Conservation (phyloP, 2,329 filamentous ascomycete genomes). For the Colletotrichum australisinense region DNA sequence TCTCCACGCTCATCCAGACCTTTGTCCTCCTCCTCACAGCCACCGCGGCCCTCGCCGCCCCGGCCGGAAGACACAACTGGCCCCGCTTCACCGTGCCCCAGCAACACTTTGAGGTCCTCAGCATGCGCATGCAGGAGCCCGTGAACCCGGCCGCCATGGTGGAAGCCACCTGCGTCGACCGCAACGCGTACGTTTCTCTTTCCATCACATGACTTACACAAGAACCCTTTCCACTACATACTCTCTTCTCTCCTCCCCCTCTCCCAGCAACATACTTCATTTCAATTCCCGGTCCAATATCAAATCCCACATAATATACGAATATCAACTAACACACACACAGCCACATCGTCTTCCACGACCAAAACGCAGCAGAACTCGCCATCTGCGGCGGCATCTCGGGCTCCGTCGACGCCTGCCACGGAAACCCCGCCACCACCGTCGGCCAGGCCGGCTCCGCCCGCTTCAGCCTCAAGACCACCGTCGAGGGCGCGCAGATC, state of each 20-base stretch:
- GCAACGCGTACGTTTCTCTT: slow-evolving; percentile 49
- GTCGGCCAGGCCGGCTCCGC: slow-evolving; percentile 59
- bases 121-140: slow-evolving; percentile 49
- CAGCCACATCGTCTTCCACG: slow-evolving; percentile 58
- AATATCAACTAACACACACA: not conserved
- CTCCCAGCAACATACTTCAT: not conserved
- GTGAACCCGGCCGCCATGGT: slow-evolving; percentile 55
- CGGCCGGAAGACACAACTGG: slow-evolving; percentile 40
- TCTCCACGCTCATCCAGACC: slow-evolving; percentile 44
- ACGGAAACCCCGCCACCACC: slow-evolving; percentile 55
- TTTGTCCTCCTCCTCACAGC: slow-evolving; percentile 46
- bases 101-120: slow-evolving; percentile 58
- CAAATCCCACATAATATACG: no score
- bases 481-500: slow-evolving; percentile 57
- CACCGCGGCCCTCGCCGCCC: slow-evolving; percentile 46
- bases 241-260: not conserved
- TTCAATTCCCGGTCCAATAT: no score
- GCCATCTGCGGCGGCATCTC: slow-evolving; percentile 64
- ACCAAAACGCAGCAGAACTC: slow-evolving; percentile 60
- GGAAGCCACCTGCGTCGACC: slow-evolving; percentile 54
- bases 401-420: slow-evolving; percentile 57
- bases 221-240: not conserved
- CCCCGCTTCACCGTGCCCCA: slow-evolving; percentile 52
- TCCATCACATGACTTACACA: not conserved
- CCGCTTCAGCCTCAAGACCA: slow-evolving; percentile 57